phyloP scores from a whole-genome alignment of 306 rosid genomes.

The Boehmeria nivea region DNA sequence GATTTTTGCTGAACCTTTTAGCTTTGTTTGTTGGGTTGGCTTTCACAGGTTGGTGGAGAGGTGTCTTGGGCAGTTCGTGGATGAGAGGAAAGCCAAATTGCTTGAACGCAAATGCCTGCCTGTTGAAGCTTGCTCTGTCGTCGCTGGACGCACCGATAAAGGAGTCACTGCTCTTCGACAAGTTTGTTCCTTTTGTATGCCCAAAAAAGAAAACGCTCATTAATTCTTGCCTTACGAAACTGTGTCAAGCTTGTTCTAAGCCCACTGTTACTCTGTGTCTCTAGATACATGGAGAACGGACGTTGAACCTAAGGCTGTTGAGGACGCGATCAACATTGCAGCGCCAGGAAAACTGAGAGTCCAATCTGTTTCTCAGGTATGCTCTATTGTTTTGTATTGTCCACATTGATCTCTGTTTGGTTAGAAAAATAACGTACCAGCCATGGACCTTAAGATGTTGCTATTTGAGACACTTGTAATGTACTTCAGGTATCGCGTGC shows the following conservation, averaged over 20 bases:
- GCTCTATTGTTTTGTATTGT: no score
- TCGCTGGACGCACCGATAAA: constrained; percentile 98
- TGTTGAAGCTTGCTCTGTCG: constrained; percentile 61
- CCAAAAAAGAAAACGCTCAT: constrained; percentile 14
- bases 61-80: constrained; percentile 77
- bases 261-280: background rate
- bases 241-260: no score
- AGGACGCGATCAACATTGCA: constrained; percentile 60
- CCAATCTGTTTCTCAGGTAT: constrained; percentile 68
- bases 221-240: background rate
- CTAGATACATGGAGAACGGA: constrained; percentile 89
- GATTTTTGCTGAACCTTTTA: no score
- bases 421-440: no score
- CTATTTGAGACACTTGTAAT: no score
- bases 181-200: constrained; percentile 91
- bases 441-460: no score
- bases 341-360: constrained; percentile 71
- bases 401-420: no score
- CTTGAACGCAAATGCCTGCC: constrained; percentile 68
- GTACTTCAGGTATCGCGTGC: constrained; percentile 62
- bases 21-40: constrained; percentile 13
- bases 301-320: constrained; percentile 58
- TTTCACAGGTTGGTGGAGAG: constrained; percentile 50
- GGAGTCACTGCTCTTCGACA: constrained; percentile 91
- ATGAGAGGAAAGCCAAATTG: constrained; percentile 64